phyloP scores from a whole-genome alignment of 2,329 filamentous ascomycete species.

The Phyllosticta citriasiana region DNA sequence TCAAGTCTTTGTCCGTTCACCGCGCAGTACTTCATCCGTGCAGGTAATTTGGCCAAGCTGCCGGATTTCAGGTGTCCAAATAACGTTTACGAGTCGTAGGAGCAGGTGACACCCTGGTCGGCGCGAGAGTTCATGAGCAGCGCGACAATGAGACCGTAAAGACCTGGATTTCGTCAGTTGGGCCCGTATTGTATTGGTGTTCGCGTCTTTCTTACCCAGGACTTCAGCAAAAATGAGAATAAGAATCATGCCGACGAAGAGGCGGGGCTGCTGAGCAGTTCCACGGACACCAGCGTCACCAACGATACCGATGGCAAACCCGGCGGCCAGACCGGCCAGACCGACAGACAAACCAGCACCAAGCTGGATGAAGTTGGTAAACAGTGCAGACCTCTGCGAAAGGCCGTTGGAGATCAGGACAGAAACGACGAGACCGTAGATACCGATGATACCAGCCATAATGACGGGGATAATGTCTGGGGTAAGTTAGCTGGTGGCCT shows the following conservation, averaged over 20 bases:
- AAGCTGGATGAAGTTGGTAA: constrained; percentile 43
- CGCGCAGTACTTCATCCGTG: constrained; percentile 3
- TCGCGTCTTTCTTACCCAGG: constrained; percentile 55
- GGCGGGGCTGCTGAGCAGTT: constrained; percentile 71
- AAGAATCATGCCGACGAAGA: constrained; percentile 96
- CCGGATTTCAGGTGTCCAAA: constrained; percentile 1
- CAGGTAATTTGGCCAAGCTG: constrained; percentile 7
- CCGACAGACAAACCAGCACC: constrained; percentile 50
- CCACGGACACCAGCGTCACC: constrained; percentile 80
- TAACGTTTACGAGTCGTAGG: constrained; percentile 10
- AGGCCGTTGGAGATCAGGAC: constrained; percentile 46
- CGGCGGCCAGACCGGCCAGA: constrained; percentile 82
- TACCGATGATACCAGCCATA: constrained; percentile 99
- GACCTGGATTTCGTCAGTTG: constrained; percentile 49
- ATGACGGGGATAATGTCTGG: constrained; percentile 98
- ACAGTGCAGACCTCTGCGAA: constrained; percentile 36
- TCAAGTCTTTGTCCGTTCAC: neutral
- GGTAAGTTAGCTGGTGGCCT: constrained; percentile 10
- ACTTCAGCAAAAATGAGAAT: constrained; percentile 99
- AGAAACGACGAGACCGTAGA: constrained; percentile 54
- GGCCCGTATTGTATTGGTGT: neutral
- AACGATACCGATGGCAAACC: constrained; percentile 57
- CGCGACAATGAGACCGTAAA: constrained; percentile 97
- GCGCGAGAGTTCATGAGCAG: constrained; percentile 98
- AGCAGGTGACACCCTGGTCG: constrained; percentile 10